These are phyloP conservation scores for Mortierella hygrophila DNA, from an alignment of 192 early-diverging fungal species.

Conservation along the genomic window DNA sequence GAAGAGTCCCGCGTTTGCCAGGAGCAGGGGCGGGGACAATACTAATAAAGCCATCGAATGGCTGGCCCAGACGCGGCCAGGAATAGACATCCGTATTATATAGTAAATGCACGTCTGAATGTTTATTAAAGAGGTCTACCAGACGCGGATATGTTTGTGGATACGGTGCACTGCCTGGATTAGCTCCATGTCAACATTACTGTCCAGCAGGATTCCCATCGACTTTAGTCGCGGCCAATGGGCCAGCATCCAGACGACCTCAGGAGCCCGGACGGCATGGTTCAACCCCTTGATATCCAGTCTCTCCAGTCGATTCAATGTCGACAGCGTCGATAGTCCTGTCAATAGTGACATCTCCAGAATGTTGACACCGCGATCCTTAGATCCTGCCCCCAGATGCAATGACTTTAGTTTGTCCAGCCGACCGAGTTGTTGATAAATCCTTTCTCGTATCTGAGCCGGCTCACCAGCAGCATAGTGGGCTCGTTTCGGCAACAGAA, in stretches of 20 bases:
- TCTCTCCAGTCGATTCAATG: slow-evolving; percentile 9
- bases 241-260: slow-evolving; percentile 33
- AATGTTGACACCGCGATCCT: slow-evolving; percentile 35
- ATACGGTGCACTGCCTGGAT: not conserved
- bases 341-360: slow-evolving; percentile 49
- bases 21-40: slow-evolving; percentile 8
- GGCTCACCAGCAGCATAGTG: slow-evolving; percentile 31
- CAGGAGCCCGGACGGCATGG: slow-evolving; percentile 27
- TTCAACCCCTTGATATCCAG: slow-evolving; percentile 40
- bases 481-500: slow-evolving; percentile 25
- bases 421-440: slow-evolving; percentile 29
- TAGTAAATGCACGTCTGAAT: not conserved
- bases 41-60: slow-evolving; percentile 48
- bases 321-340: slow-evolving; percentile 8
- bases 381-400: slow-evolving; percentile 28
- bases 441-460: slow-evolving; percentile 15
- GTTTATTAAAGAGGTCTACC: not conserved
- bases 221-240: slow-evolving; percentile 21
- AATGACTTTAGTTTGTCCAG: slow-evolving; percentile 6
- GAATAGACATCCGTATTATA: slow-evolving; percentile 25
- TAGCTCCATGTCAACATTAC: slow-evolving; percentile 22
- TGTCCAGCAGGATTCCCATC: slow-evolving; percentile 29
- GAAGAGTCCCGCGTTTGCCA: not conserved
- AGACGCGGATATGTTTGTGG: slow-evolving; percentile 17
- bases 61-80: slow-evolving; percentile 32